Evolutionary conservation across 768 basidiomycete species (phyloP).

Genomic region (Gymnopilus junonius): DNA sequence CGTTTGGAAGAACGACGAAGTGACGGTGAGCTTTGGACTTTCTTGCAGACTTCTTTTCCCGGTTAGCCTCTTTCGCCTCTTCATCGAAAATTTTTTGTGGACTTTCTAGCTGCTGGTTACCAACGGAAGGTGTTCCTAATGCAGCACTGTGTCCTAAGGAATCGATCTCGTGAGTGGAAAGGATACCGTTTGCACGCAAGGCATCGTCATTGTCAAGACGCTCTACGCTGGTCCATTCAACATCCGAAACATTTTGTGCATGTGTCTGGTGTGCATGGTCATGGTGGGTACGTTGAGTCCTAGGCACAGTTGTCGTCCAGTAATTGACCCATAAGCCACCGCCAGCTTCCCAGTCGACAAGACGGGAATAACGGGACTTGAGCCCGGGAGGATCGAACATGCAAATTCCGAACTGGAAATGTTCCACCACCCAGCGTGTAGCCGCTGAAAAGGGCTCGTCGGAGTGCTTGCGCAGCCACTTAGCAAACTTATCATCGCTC

Average conservation of each 20-base stretch:
- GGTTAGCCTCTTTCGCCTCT: conserved; percentile 10
- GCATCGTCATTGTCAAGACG: conserved; percentile 29
- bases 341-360: conserved; percentile 52
- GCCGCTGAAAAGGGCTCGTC: conserved; percentile 53
- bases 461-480: conserved; percentile 57
- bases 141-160: background rate
- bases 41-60: conserved; percentile 20
- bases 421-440: conserved; percentile 56
- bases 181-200: conserved; percentile 29
- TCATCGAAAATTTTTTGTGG: background rate
- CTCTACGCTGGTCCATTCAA: background rate
- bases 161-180: background rate
- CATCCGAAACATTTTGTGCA: background rate
- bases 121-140: background rate
- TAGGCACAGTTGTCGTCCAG: conserved; percentile 54
- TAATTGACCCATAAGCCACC: conserved; percentile 63
- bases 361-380: conserved; percentile 48
- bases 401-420: conserved; percentile 59
- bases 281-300: conserved; percentile 11
- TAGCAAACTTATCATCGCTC: conserved; percentile 47
- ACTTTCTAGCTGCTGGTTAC: conserved; percentile 8
- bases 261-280: background rate
- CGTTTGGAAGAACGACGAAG: conserved; percentile 57
- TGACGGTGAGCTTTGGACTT: conserved; percentile 40
- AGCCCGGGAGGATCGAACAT: conserved; percentile 62